Evolutionary conservation across 2,329 filamentous ascomycete species (phyloP).

Genomic region (Teratosphaeria viscida): DNA sequence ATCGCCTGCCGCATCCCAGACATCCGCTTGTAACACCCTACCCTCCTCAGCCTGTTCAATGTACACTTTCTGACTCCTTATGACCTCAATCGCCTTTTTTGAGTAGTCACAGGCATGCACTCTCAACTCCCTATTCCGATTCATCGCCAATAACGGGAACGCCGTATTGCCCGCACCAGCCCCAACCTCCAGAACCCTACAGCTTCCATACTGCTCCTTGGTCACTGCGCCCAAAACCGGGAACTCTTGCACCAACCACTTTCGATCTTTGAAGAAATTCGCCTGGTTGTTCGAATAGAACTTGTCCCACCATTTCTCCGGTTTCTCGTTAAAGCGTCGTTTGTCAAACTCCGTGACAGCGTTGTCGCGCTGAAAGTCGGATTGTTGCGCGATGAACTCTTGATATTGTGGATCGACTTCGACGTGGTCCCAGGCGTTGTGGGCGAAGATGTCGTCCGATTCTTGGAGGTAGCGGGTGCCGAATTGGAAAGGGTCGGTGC

Average conservation of each 20-base stretch:
- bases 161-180: constrained; percentile 94
- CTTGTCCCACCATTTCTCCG: constrained; percentile 93
- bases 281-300: constrained; percentile 97
- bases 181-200: constrained; percentile 76
- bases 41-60: constrained; percentile 32
- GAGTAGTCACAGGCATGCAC: constrained; percentile 95
- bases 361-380: constrained; percentile 68
- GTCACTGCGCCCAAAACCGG: constrained; percentile 74
- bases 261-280: constrained; percentile 98
- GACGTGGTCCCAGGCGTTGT: constrained; percentile 99
- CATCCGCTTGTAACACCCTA: constrained; percentile 66
- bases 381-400: constrained; percentile 76
- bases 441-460: constrained; percentile 85
- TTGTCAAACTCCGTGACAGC: constrained; percentile 93
- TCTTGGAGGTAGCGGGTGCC: constrained; percentile 77
- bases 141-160: constrained; percentile 77
- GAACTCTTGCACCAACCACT: constrained; percentile 95
- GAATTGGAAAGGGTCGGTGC: constrained; percentile 89
- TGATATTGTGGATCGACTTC: constrained; percentile 83
- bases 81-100: constrained; percentile 87
- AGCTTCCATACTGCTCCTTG: constrained; percentile 54
- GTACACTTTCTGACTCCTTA: constrained; percentile 71
- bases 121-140: constrained; percentile 70
- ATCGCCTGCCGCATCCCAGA: constrained; percentile 75
- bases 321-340: constrained; percentile 76